Evolutionary conservation across 2,329 filamentous ascomycete species (phyloP), one percentile per base, ranked within the genome.

Genomic region (Ceratocystis ficicola): DNA sequence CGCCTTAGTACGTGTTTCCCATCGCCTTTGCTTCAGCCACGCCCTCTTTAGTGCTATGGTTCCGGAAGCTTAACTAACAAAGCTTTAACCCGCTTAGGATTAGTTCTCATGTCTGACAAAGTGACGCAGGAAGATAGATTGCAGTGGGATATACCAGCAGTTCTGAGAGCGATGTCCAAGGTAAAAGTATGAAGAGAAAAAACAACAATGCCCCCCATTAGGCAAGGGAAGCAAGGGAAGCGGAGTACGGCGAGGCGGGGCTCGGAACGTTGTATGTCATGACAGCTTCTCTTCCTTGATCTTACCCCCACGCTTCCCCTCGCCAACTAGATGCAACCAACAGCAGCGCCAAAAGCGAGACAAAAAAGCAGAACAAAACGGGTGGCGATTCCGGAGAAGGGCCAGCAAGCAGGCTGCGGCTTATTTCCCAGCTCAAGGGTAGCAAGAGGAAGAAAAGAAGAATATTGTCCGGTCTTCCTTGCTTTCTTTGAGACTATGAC

Each of bases 31-130:
- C 30, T 46, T 50, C 25, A 22, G 44, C 7, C 22, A 41, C 32
- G 6, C 59, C 59, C 52, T 57, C 22, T 25, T 25, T 55, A 55
- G 50, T 25, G 17, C 52, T 30, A 30, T n/a, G 10, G 52, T 32
- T 30, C 28, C 52, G 22, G 28, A 57, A 44, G n/a, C 44, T 44
- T n/a, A 8, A 63, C 61, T 30, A 63, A 12, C 61, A 63, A 46
- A n/a, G 61, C 20, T 41, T 63, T 30, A 48, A 44, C 61, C 41
- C 28, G 6, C 61, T 46, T 63, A 20, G 61, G 61, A 8, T 17
- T 63, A 50, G 61, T 20, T 22, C 15, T 17, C 17, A 30, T 63
- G 25, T 48, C 41, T 28, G 25, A 30, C 41, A 48, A 30, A 62
- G 44, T 17, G 28, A 57, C 28, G 22, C 17, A 30, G 52, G 52